Percentiles rank a stretch among this genome's conserved stretches.
Evolutionary conservation across 495 filamentous ascomycete genomes (phyloP).

Genomic region (Xylaria longipes): DNA sequence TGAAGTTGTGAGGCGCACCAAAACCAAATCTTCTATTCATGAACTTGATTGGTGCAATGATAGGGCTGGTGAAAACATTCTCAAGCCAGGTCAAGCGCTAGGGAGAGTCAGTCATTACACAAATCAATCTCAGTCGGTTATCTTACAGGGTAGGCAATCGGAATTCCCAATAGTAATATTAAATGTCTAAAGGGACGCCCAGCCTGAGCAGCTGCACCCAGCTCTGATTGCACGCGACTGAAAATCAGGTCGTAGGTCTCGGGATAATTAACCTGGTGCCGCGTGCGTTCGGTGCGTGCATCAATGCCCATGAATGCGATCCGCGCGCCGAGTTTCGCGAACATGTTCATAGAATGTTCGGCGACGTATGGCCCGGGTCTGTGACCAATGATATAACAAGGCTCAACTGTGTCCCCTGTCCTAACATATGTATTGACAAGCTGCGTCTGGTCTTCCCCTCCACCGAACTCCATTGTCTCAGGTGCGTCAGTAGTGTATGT

Average conservation of each 20-base stretch:
- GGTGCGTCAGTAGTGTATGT: constrained; percentile 73
- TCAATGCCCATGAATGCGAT: constrained; percentile 90
- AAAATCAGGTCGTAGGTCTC: constrained; percentile 91
- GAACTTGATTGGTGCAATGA: constrained; percentile 85
- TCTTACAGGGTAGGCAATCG: constrained; percentile 84
- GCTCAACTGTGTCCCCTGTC: constrained; percentile 59
- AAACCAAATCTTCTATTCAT: constrained; percentile 90
- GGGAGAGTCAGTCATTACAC: constrained; percentile 2
- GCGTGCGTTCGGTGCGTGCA: constrained; percentile 88
- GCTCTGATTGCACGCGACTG: constrained; percentile 66
- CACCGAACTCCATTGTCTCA: constrained; percentile 43
- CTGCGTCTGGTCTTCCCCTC: constrained; percentile 69
- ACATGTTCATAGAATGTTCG: constrained; percentile 80
- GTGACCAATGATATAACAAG: constrained; percentile 79
- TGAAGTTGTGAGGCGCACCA: constrained; percentile 35
- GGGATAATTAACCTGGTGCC: constrained; percentile 88
- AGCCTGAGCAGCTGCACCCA: constrained; percentile 58
- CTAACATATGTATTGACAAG: constrained; percentile 72
- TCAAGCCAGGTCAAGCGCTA: constrained; percentile 88
- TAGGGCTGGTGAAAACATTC: constrained; percentile 82
- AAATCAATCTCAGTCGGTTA: neutral
- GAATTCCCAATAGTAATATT: constrained; percentile 85
- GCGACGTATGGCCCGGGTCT: constrained; percentile 81
- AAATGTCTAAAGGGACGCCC: constrained; percentile 76
- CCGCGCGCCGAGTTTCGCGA: constrained; percentile 79